Evolutionary conservation across 805 yeast genomes (phyloP).

Genomic region (Clavispora carvajalis): DNA sequence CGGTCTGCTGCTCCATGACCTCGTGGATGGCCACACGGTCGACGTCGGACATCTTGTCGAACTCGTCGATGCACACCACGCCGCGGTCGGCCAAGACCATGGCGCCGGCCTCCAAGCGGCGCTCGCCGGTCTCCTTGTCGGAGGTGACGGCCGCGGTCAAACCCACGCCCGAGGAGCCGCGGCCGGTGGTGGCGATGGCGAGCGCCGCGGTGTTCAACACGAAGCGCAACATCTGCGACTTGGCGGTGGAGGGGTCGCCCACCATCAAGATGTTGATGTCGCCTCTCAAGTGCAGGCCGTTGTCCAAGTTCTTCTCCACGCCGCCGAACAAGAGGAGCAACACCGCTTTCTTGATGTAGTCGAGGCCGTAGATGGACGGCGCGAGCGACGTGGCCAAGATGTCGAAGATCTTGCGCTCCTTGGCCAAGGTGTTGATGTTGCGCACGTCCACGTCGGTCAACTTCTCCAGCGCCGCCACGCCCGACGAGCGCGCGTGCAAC

Average conservation of each 20-base stretch:
- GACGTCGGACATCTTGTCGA: slow-evolving; percentile 94
- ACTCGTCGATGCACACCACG: slow-evolving; percentile 96
- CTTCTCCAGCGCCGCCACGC: slow-evolving; percentile 64
- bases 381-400: slow-evolving; percentile 82
- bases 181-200: slow-evolving; percentile 97
- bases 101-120: slow-evolving; percentile 97
- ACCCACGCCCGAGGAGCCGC: slow-evolving; percentile 99
- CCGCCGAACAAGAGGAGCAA: slow-evolving; percentile 90
- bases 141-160: slow-evolving; percentile 96
- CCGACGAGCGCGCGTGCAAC: slow-evolving; percentile 80
- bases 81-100: slow-evolving; percentile 98
- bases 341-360: slow-evolving; percentile 85
- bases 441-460: slow-evolving; percentile 80
- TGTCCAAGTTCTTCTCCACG: slow-evolving; percentile 84
- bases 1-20: slow-evolving; percentile 99
- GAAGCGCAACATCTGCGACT: slow-evolving; percentile 90
- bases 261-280: slow-evolving; percentile 95
- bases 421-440: slow-evolving; percentile 74
- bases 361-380: slow-evolving; percentile 94
- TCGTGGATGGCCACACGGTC: slow-evolving; percentile 98
- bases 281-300: slow-evolving; percentile 97
- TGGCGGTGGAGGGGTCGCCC: slow-evolving; percentile 98
- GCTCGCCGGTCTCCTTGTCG: slow-evolving; percentile 95
- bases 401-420: slow-evolving; percentile 68
- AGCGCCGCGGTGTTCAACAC: slow-evolving; percentile 91